Conservation (phyloP, 306 rosid species). For the Boehmeria nivea region DNA sequence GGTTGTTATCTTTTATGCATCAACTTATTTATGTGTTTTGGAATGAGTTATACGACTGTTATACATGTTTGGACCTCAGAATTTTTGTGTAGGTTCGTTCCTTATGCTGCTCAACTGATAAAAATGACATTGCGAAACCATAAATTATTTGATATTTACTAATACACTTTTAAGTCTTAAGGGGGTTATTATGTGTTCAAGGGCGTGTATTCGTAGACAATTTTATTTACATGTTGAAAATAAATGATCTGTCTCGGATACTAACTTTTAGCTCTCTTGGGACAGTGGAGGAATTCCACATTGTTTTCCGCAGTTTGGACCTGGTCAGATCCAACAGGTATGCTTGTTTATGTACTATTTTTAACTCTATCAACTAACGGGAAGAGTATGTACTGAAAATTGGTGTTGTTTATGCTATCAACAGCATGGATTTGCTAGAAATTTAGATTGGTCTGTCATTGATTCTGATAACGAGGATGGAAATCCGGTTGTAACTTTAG, state of each 20-base stretch:
- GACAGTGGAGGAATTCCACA: conserved; percentile 92
- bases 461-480: conserved; percentile 73
- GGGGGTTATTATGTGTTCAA: too few relatives aligned
- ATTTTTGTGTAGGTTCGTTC: not conserved
- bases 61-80: not conserved
- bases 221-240: too few relatives aligned
- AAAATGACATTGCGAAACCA: not conserved
- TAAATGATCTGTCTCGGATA: too few relatives aligned
- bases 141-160: not conserved
- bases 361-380: conserved; percentile 11
- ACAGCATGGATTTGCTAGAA: conserved; percentile 94
- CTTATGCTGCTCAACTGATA: not conserved
- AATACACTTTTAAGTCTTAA: not conserved
- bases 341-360: not conserved
- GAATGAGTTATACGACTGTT: not conserved
- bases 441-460: conserved; percentile 73
- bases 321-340: conserved; percentile 91
- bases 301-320: conserved; percentile 99
- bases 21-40: not conserved
- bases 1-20: conserved; percentile 29
- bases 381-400: not conserved
- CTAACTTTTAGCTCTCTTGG: too few relatives aligned
- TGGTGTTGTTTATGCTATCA: conserved; percentile 17
- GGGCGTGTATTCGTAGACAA: too few relatives aligned
- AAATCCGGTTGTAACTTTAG: conserved; percentile 61